A percentile compares a stretch with the other conserved stretches of the same genome.
Evolutionary conservation across 106 monocot species (phyloP).

Genomic region (Dendrobium catenatum): DNA sequence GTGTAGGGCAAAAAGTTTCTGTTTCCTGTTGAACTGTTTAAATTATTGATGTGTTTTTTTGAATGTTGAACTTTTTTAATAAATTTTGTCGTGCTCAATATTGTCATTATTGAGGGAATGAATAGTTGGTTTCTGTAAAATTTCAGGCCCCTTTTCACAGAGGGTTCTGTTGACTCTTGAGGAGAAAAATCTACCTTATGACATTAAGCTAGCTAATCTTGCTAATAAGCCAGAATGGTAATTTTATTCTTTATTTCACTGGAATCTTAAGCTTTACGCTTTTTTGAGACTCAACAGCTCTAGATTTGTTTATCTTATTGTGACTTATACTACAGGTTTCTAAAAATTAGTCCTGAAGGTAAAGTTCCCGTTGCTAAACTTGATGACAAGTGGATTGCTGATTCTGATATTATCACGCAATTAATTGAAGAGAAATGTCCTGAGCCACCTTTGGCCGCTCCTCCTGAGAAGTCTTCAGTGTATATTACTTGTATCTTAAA

Average conservation of each 20-base stretch:
- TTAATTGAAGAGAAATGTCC: conserved; percentile 60
- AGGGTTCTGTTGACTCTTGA: conserved; percentile 83
- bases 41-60: not conserved
- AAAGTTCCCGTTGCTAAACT: conserved; percentile 57
- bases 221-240: conserved; percentile 83
- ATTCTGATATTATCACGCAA: conserved; percentile 68
- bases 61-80: not conserved
- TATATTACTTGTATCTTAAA: conserved; percentile 14
- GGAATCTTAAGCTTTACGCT: not conserved
- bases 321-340: conserved; percentile 28
- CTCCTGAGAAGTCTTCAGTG: conserved; percentile 46
- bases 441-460: conserved; percentile 41
- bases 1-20: not conserved
- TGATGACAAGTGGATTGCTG: conserved; percentile 58
- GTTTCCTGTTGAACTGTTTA: not conserved
- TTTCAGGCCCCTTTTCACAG: conserved; percentile 84
- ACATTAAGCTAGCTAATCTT: conserved; percentile 71
- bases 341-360: conserved; percentile 46
- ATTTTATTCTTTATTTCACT: not conserved
- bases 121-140: not conserved
- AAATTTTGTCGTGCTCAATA: not conserved
- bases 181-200: conserved; percentile 75
- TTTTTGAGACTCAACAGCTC: not conserved
- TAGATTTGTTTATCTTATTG: not conserved
- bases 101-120: not conserved